Conservation (phyloP, 495 filamentous ascomycete species). For the Tuber melanosporum region DNA sequence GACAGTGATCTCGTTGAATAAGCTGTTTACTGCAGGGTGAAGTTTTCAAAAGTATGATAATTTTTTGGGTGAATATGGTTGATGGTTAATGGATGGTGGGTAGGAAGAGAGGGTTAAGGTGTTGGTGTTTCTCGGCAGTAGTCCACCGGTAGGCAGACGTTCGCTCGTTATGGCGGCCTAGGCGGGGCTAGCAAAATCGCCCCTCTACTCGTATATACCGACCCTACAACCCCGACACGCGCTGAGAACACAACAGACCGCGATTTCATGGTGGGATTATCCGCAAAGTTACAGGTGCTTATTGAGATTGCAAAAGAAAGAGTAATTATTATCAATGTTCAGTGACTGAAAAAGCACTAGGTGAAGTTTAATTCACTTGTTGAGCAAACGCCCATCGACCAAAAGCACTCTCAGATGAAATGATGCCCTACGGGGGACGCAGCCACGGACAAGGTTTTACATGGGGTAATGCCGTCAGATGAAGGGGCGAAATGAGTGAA, state of each 20-base stretch:
- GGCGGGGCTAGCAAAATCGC: constrained; percentile 19
- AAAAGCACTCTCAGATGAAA: not conserved
- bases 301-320: not conserved
- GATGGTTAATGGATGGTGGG: constrained; percentile 13
- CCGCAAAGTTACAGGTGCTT: not conserved
- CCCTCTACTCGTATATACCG: not conserved
- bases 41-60: constrained; percentile 6
- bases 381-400: not conserved
- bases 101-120: not conserved
- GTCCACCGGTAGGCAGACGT: not conserved
- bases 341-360: not conserved
- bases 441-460: not conserved
- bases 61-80: constrained; percentile 6
- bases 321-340: not conserved
- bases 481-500: not conserved
- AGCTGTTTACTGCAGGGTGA: constrained; percentile 9
- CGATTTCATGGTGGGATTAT: not conserved
- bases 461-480: not conserved
- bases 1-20: constrained; percentile 11
- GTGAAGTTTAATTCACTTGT: not conserved
- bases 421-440: not conserved
- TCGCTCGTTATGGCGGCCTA: constrained; percentile 21
- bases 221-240: not conserved
- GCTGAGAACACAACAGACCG: not conserved
- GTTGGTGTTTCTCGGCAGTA: not conserved